Conservation (phyloP, 352 stramenopile species). For the Phytophthora litchii region DNA sequence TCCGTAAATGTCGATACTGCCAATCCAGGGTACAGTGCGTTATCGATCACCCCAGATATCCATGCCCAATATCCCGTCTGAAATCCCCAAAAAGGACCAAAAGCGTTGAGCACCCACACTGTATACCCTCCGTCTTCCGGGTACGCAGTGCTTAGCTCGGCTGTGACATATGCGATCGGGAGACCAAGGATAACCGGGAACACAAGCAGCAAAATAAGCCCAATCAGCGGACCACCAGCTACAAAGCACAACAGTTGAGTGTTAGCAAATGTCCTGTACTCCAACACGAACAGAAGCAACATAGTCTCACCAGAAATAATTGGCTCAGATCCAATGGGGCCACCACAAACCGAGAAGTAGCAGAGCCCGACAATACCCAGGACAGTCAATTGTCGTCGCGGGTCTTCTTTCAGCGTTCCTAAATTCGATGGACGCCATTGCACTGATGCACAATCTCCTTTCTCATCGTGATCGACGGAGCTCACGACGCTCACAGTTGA, state of each 20-base stretch:
- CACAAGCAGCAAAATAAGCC: slow-evolving; percentile 87
- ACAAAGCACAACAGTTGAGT: neutral
- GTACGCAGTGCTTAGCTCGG: slow-evolving; percentile 91
- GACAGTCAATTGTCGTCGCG: slow-evolving; percentile 47
- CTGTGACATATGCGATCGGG: slow-evolving; percentile 92
- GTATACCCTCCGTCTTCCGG: slow-evolving; percentile 87
- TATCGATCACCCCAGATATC: slow-evolving; percentile 92
- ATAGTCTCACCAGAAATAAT: slow-evolving; percentile 43
- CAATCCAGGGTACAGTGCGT: slow-evolving; percentile 93
- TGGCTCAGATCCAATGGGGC: slow-evolving; percentile 48
- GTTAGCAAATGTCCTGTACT: neutral
- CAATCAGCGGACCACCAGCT: slow-evolving; percentile 66
- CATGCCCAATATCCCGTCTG: slow-evolving; percentile 85
- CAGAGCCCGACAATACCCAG: slow-evolving; percentile 52
- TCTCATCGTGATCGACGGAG: slow-evolving; percentile 20
- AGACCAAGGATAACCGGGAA: slow-evolving; percentile 91
- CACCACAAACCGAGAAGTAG: slow-evolving; percentile 59
- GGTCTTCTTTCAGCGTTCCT: slow-evolving; percentile 41
- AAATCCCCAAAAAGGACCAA: slow-evolving; percentile 89
- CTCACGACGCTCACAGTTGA: slow-evolving; percentile 27
- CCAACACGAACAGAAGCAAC: neutral
- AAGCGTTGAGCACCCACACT: slow-evolving; percentile 92
- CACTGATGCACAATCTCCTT: slow-evolving; percentile 12
- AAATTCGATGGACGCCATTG: slow-evolving; percentile 38
- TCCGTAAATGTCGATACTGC: slow-evolving; percentile 54